Evolutionary conservation across 768 basidiomycete species (phyloP).

Genomic region (Psilocybe sp.): DNA sequence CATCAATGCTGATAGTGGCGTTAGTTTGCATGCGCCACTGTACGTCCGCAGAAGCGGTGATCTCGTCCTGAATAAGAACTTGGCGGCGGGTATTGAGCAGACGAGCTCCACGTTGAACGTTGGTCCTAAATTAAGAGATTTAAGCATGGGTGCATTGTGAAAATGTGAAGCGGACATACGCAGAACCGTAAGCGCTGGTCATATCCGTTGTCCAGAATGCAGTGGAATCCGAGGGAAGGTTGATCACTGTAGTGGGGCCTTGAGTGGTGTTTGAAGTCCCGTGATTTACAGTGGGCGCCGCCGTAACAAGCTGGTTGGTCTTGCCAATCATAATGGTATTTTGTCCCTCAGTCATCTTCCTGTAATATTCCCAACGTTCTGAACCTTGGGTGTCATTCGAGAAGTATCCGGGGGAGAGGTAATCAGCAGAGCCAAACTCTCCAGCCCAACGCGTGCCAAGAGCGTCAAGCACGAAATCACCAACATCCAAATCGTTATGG

Average conservation of each 20-base stretch:
- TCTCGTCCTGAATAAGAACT: constrained; percentile 92
- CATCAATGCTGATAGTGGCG: constrained; percentile 58
- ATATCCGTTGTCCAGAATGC: constrained; percentile 83
- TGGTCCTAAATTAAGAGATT: constrained; percentile 39
- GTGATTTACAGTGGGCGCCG: constrained; percentile 58
- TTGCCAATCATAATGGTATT: constrained; percentile 82
- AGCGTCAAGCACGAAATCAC: constrained; percentile 95
- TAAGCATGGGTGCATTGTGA: constrained; percentile 3
- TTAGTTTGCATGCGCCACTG: constrained; percentile 98
- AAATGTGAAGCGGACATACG: constrained; percentile 42
- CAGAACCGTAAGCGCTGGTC: constrained; percentile 69
- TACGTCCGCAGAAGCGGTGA: constrained; percentile 53
- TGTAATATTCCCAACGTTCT: constrained; percentile 87
- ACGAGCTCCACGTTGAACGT: constrained; percentile 83
- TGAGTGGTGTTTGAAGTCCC: constrained; percentile 58
- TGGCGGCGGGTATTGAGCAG: constrained; percentile 81
- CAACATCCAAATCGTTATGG: constrained; percentile 91
- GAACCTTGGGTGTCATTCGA: constrained; percentile 63
- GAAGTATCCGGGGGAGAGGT: constrained; percentile 76
- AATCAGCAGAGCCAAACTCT: constrained; percentile 89
- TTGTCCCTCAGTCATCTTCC: constrained; percentile 96
- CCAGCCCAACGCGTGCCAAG: constrained; percentile 93
- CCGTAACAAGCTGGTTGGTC: constrained; percentile 77
- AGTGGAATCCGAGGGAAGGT: constrained; percentile 61
- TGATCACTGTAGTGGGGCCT: constrained; percentile 80